Conservation (phyloP, 2,329 filamentous ascomycete species). For the Xylaria sp. region DNA sequence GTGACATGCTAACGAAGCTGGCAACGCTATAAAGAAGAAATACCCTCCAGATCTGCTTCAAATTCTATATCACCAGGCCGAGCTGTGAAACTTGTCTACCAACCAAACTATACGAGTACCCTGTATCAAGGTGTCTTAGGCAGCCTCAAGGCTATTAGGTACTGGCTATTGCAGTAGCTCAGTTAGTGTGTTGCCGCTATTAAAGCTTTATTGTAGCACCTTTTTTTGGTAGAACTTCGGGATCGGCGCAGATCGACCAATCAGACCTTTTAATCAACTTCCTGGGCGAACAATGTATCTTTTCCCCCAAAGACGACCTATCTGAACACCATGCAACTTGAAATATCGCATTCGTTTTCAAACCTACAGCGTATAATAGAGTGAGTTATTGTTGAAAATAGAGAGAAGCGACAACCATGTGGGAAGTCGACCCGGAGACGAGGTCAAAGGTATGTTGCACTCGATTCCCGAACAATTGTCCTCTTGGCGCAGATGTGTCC, state of each 20-base stretch:
- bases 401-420: constrained; percentile 66
- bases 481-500: constrained; percentile 15
- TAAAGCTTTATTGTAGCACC: neutral
- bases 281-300: constrained; percentile 20
- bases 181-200: neutral
- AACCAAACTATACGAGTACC: no score
- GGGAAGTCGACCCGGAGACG: constrained; percentile 99
- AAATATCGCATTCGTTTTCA: constrained; percentile 3
- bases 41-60: no score
- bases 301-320: constrained; percentile 8
- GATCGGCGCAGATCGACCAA: constrained; percentile 24
- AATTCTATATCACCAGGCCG: no score
- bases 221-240: constrained; percentile 40
- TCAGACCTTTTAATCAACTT: constrained; percentile 16
- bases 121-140: no score
- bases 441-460: constrained; percentile 79
- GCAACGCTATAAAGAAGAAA: no score
- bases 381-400: neutral
- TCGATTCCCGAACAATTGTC: constrained; percentile 6
- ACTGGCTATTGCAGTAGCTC: no score
- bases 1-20: neutral
- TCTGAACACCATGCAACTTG: constrained; percentile 2
- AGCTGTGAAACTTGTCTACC: no score
- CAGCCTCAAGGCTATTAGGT: no score
- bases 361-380: constrained; percentile 16